phyloP scores from a whole-genome alignment of 2,329 filamentous ascomycete species.

The Arthrobotrys conoides region DNA sequence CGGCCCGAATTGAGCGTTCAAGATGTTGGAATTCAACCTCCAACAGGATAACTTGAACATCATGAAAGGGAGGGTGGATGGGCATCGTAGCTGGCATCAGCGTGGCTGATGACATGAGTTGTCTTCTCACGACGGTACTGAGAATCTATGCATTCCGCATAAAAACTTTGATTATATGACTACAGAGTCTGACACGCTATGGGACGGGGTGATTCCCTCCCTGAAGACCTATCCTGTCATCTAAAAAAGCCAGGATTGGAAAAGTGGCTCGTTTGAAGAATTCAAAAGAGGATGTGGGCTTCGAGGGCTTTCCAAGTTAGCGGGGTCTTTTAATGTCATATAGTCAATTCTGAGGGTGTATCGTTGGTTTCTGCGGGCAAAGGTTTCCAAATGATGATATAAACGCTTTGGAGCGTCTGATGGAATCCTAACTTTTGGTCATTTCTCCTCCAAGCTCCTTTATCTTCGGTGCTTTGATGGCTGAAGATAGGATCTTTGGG shows the following conservation, averaged over 20 bases:
- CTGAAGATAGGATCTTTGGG: too few species aligned
- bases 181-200: neutral
- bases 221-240: neutral
- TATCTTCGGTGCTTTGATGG: too few species aligned
- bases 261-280: conserved; percentile 58
- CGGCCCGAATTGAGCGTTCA: neutral
- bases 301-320: neutral
- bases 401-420: neutral
- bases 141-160: neutral
- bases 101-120: too few species aligned
- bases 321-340: neutral
- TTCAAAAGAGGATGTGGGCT: conserved; percentile 56
- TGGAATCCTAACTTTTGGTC: neutral
- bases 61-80: neutral
- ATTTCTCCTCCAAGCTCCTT: too few species aligned
- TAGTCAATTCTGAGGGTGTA: neutral
- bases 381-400: neutral
- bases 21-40: neutral
- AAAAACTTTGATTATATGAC: too few species aligned
- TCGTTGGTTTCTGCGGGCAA: neutral
- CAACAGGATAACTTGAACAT: neutral
- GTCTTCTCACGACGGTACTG: too few species aligned
- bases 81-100: neutral
- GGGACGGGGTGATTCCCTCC: neutral
- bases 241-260: conserved; percentile 36